A percentile compares a stretch with the other conserved stretches of the same genome.
Conservation (phyloP, 1,284 basidiomycete species). For the Boletus semigastroideus region DNA sequence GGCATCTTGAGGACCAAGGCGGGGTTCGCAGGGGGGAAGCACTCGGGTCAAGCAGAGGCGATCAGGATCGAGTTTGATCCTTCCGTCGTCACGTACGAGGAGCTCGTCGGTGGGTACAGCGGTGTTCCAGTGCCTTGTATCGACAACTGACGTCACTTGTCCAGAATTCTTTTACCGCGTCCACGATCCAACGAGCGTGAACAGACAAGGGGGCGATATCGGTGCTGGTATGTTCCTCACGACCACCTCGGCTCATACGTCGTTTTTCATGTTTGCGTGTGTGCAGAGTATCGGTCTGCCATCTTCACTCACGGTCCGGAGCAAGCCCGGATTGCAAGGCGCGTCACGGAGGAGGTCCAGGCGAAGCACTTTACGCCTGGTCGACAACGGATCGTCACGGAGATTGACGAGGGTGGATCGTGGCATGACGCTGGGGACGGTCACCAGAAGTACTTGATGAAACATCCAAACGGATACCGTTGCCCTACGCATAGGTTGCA, state of each 20-base stretch:
- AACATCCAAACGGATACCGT: constrained; percentile 59
- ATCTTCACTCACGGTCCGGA: constrained; percentile 84
- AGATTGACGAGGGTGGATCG: constrained; percentile 60
- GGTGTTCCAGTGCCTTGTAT: not conserved
- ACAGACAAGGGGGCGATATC: constrained; percentile 74
- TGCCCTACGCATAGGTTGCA: constrained; percentile 54
- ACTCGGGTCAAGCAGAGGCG: constrained; percentile 83
- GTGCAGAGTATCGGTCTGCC: constrained; percentile 86
- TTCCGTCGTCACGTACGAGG: constrained; percentile 70
- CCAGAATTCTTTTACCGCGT: constrained; percentile 92
- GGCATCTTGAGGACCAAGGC: constrained; percentile 71
- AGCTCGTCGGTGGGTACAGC: constrained; percentile 70
- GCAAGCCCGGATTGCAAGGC: constrained; percentile 74
- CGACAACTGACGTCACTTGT: not conserved
- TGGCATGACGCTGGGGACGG: constrained; percentile 89
- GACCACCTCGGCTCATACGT: not conserved
- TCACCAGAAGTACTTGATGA: constrained; percentile 83
- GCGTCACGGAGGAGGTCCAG: constrained; percentile 85
- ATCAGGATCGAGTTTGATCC: constrained; percentile 87
- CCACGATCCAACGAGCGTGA: constrained; percentile 88
- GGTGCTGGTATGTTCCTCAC: constrained; percentile 68
- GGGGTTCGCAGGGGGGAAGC: constrained; percentile 83
- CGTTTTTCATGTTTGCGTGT: constrained; percentile 1
- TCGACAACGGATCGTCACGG: constrained; percentile 76
- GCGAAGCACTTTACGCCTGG: constrained; percentile 79